Percentiles rank a stretch among this genome's conserved stretches.
Conservation (phyloP, 345 rosid species). For the Lenwebbia sp. region DNA sequence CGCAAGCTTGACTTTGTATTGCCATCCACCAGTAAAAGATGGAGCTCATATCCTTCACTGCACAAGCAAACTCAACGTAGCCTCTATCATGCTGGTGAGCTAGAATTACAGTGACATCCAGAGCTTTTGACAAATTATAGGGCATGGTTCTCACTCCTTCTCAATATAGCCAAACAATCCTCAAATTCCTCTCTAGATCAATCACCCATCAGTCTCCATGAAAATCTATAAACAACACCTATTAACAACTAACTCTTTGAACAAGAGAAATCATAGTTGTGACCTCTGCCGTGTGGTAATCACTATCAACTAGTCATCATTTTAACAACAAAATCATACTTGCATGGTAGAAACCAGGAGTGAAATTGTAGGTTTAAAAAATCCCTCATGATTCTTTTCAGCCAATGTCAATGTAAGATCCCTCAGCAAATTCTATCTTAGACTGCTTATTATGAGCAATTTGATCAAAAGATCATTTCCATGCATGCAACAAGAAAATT, state of each 20-base stretch:
- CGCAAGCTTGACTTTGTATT: background rate
- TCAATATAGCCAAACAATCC: background rate
- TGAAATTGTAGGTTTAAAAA: background rate
- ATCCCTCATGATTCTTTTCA: background rate
- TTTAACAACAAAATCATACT: background rate
- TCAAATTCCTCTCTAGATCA: background rate
- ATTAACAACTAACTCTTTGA: background rate
- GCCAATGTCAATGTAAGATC: background rate
- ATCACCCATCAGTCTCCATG: background rate
- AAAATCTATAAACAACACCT: background rate
- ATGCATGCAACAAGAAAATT: background rate
- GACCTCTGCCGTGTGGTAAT: background rate
- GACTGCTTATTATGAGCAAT: background rate
- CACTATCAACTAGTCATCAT: background rate
- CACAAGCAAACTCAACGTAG: background rate
- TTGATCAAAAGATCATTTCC: background rate
- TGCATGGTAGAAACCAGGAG: background rate
- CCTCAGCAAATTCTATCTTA: background rate
- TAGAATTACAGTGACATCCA: background rate
- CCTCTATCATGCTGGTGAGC: background rate
- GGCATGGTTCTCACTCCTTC: background rate
- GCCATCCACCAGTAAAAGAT: background rate
- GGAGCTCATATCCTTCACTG: background rate
- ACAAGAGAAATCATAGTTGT: background rate
- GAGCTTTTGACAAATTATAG: background rate